phyloP scores from a whole-genome alignment of 2,329 filamentous ascomycete species.

The Chaetomium sp. region DNA sequence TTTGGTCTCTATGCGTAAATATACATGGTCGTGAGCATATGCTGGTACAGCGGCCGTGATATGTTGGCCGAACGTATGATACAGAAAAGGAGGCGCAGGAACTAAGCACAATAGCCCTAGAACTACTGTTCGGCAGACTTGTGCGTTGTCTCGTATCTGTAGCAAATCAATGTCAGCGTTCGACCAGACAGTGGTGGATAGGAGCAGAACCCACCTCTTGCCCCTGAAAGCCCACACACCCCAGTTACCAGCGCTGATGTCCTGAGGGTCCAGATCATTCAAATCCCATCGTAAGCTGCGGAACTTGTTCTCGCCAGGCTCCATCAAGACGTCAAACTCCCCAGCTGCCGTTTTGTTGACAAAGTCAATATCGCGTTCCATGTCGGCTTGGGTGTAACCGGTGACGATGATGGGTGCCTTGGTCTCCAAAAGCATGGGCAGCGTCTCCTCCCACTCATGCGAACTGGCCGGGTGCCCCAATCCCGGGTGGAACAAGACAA shows the following conservation, averaged over 20 bases:
- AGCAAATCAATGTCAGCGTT: slow-evolving; percentile 39
- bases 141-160: slow-evolving; percentile 64
- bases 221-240: slow-evolving; percentile 96
- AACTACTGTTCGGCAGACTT: slow-evolving; percentile 40
- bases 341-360: slow-evolving; percentile 81
- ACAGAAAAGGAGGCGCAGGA: slow-evolving; percentile 36
- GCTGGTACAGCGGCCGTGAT: slow-evolving; percentile 10
- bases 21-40: background rate
- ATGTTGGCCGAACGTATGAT: slow-evolving; percentile 14
- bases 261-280: slow-evolving; percentile 92
- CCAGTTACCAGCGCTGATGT: slow-evolving; percentile 95
- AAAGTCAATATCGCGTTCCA: slow-evolving; percentile 90
- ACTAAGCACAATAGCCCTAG: too few species aligned
- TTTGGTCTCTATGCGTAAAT: background rate
- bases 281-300: slow-evolving; percentile 94
- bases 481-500: slow-evolving; percentile 95
- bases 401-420: slow-evolving; percentile 94
- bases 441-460: slow-evolving; percentile 90
- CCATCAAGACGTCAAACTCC: slow-evolving; percentile 88
- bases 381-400: slow-evolving; percentile 93
- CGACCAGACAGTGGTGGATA: background rate
- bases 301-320: slow-evolving; percentile 93
- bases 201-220: slow-evolving; percentile 70
- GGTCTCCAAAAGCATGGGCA: slow-evolving; percentile 88
- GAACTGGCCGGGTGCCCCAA: slow-evolving; percentile 90